Base-by-base conservation (phyloP, 192 early-diverging fungal genomes). In the Mortierella hygrophila region DNA sequence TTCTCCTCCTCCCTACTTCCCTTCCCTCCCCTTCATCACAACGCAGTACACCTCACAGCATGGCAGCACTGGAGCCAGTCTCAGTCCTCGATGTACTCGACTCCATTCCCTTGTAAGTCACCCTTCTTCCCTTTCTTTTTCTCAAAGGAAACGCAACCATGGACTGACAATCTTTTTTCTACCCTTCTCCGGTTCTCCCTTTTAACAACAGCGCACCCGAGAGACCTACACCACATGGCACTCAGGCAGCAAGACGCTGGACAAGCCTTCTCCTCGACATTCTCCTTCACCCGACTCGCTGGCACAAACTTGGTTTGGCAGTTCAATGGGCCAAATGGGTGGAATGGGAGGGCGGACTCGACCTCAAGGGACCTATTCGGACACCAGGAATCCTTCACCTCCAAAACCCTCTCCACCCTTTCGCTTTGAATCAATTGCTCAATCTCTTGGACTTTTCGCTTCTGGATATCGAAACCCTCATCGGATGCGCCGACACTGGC, bases 251-350 rank as follows among this genome's bases (percentile, higher is more conserved):
- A 29, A 72, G 29, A 37, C 74, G 74, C 10, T 79, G 77, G 77
- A 21, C 82, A 10, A 57, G 69, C 40, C 38, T 79, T 1, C 52
- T 78, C 32, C 68, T 85, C 49, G 69, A 85, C 55, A 26, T 85
- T 9, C 32, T 85, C 13, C 68, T 85, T 32, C 68, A 85, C n/a
- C 77, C 82, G 32, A 73, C 74, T 8, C 74, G 46, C 40, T 85
- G 82, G 82, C 72, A 72, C 26, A 85, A 79, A 65, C 82, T 85
- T 23, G 78, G 82, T 18, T 72, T 79, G 10, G 73, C 77, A 18
- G 74, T 76, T 37, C 82, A 83, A 41, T 83, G 82, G 82, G 82
- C 82, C 37, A 83, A 83, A 71, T 83, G 82, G 82, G n/a, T 83
- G 35, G 82, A 83, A 37, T 85, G 82, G 82, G 82, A 85, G 40